Conservation (phyloP, 371 early-diverging fungal species). For the Circinella umbellata region DNA sequence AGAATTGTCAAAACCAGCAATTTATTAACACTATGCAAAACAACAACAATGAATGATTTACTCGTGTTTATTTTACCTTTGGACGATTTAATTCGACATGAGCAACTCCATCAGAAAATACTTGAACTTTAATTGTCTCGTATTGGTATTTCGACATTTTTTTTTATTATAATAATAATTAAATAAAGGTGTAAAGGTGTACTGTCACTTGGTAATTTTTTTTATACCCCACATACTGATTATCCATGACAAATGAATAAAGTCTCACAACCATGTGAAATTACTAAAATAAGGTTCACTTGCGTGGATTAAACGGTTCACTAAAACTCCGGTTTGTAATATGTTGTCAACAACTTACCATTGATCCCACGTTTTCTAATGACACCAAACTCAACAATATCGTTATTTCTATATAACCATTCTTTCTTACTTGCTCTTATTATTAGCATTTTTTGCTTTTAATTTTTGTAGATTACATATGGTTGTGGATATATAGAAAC, state of each 20-base stretch:
- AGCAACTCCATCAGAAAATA: slow-evolving; percentile 67
- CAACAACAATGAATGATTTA: slow-evolving; percentile 26
- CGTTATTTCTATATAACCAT: no score
- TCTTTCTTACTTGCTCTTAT: no score
- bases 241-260: neutral
- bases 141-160: slow-evolving; percentile 46
- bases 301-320: no score
- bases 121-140: slow-evolving; percentile 64
- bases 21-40: no score
- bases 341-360: no score
- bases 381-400: no score
- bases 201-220: neutral
- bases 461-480: no score
- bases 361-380: no score
- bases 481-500: no score
- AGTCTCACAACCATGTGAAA: slow-evolving; percentile 1
- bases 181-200: neutral
- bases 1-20: no score
- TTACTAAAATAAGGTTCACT: neutral
- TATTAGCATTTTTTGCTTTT: no score
- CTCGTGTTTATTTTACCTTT: slow-evolving; percentile 16
- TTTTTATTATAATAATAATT: neutral
- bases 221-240: neutral
- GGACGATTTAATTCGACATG: slow-evolving; percentile 88
- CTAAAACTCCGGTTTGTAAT: no score